Evolutionary conservation across 2,329 filamentous ascomycete genomes (phyloP).

Genomic region (Dryadomyces quercus-mongolicae): DNA sequence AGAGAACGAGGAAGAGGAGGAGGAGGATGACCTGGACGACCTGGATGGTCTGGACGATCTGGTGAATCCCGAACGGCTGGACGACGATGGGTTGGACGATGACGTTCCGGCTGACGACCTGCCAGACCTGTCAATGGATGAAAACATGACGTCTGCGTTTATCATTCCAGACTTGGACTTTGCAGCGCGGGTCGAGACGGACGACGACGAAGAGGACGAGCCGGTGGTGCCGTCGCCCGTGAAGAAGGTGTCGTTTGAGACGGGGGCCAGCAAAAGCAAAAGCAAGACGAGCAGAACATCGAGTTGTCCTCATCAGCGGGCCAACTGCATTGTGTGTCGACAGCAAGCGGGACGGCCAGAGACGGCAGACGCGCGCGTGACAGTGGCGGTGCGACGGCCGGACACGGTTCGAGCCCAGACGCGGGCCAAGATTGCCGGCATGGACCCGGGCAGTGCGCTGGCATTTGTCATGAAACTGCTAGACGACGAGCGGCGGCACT

Average conservation of each 20-base stretch:
- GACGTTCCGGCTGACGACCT: not conserved
- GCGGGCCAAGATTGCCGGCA: not conserved
- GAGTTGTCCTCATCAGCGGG: constrained; percentile 11
- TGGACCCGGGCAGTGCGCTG: constrained; percentile 53
- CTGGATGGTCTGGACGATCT: not conserved
- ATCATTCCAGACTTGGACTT: constrained; percentile 14
- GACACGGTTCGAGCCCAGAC: not conserved
- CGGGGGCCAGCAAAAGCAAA: not conserved
- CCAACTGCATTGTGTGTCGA: constrained; percentile 13
- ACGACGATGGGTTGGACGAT: not conserved
- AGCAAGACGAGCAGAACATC: no score
- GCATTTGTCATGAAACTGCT: constrained; percentile 74
- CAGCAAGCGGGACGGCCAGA: constrained; percentile 6
- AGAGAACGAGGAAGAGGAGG: not conserved
- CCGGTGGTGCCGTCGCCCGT: not conserved
- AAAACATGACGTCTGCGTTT: constrained; percentile 16
- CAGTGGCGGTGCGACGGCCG: constrained; percentile 11
- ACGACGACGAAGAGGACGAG: constrained; percentile 1
- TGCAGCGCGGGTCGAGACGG: not conserved
- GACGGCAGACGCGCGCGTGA: constrained; percentile 8
- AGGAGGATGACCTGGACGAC: not conserved
- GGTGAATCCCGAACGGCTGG: not conserved
- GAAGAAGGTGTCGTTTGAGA: not conserved
- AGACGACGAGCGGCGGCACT: constrained; percentile 66
- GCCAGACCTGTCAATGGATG: constrained; percentile 8